Conservation (phyloP, 305 asterid species). For the Caryopteris hybrid region DNA sequence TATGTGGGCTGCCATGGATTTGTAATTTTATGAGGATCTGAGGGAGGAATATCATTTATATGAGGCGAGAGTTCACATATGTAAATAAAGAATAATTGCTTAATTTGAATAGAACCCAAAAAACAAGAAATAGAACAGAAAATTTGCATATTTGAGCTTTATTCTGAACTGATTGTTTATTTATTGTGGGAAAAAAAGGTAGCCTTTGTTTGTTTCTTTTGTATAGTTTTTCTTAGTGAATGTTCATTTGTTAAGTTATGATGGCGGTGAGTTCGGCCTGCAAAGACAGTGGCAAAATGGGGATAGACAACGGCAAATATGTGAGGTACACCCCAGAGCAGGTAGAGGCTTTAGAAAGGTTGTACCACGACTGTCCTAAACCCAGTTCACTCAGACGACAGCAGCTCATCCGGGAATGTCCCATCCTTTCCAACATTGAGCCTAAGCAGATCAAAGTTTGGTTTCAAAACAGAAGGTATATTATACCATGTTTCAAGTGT, state of each 20-base stretch:
- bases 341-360: constrained; percentile 90
- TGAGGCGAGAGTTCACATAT: background rate
- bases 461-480: constrained; percentile 95
- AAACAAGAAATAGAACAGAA: too few species aligned
- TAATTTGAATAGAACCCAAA: background rate
- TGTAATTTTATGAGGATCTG: constrained; percentile 19
- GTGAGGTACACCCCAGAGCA: constrained; percentile 99
- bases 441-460: constrained; percentile 99
- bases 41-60: constrained; percentile 28
- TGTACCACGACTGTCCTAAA: constrained; percentile 92
- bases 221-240: background rate
- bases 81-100: background rate
- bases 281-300: constrained; percentile 61
- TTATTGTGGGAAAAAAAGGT: background rate
- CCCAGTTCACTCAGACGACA: constrained; percentile 92
- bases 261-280: constrained; percentile 74
- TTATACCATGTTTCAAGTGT: background rate
- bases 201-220: background rate
- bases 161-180: background rate
- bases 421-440: constrained; percentile 85
- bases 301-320: constrained; percentile 80
- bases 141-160: background rate
- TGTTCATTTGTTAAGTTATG: constrained; percentile 48
- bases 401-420: constrained; percentile 90
- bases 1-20: constrained; percentile 12